A percentile compares a stretch with the other conserved stretches of the same genome.
Conservation (phyloP, 345 rosid genomes). For the Murraya paniculata region DNA sequence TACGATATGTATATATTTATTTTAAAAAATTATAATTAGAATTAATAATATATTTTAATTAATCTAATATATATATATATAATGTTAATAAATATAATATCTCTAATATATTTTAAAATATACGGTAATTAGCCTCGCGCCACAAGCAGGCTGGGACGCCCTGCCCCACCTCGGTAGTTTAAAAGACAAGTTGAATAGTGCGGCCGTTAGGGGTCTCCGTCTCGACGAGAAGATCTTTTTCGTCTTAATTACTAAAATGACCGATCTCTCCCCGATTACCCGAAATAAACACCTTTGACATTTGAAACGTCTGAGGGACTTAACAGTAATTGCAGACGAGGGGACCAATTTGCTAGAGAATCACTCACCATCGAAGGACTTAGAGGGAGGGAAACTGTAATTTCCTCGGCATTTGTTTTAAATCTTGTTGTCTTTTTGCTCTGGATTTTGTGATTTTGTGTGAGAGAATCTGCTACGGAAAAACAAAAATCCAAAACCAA, state of each 20-base stretch:
- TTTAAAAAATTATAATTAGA: too few species aligned
- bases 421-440: not conserved
- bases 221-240: not conserved
- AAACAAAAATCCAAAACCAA: not conserved
- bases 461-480: not conserved
- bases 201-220: constrained; percentile 14
- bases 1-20: too few species aligned
- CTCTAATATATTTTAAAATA: too few species aligned
- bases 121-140: too few species aligned
- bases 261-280: not conserved
- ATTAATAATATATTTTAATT: too few species aligned
- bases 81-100: too few species aligned
- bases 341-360: not conserved
- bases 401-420: not conserved
- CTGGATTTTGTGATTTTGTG: not conserved
- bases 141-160: not conserved
- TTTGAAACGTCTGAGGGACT: not conserved
- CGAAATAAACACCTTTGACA: too few species aligned
- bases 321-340: not conserved
- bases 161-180: not conserved
- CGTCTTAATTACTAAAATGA: not conserved
- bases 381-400: not conserved
- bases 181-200: constrained; percentile 13
- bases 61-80: too few species aligned
- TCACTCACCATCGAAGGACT: too few species aligned